phyloP scores from a whole-genome alignment of 108 stramenopile species.

The Chaetoceros tenuissimus region DNA sequence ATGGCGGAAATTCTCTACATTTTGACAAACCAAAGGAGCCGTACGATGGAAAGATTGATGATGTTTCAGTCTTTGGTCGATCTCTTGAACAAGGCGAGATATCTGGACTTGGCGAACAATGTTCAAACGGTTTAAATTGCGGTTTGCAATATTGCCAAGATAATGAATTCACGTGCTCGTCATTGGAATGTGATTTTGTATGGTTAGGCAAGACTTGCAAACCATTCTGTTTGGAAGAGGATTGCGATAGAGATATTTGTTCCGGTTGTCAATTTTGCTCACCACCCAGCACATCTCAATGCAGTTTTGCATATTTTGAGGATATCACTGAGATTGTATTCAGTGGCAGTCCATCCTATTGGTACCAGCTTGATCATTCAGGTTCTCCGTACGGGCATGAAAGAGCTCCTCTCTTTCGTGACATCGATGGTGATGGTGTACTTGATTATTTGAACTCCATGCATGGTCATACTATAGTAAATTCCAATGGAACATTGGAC shows the following conservation, averaged over 20 bases:
- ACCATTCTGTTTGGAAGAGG: background rate
- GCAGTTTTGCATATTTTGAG: background rate
- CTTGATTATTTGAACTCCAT: constrained; percentile 15
- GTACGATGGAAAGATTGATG: too few relatives aligned
- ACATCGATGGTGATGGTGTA: constrained; percentile 29
- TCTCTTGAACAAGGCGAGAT: too few relatives aligned
- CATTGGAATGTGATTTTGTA: too few relatives aligned
- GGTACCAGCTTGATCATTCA: background rate
- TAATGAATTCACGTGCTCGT: too few relatives aligned
- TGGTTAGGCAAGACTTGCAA: too few relatives aligned
- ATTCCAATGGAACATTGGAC: background rate
- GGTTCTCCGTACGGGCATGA: constrained; percentile 13
- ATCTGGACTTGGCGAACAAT: too few relatives aligned
- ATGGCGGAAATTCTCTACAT: too few relatives aligned
- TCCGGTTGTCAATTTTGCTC: background rate
- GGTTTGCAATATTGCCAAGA: too few relatives aligned
- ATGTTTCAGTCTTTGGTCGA: too few relatives aligned
- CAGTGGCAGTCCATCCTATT: background rate
- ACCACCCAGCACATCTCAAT: background rate
- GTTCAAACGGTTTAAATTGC: too few relatives aligned
- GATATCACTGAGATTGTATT: background rate
- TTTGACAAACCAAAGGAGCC: too few relatives aligned
- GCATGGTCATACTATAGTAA: background rate
- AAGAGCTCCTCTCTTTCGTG: constrained; percentile 10
- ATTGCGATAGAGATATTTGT: background rate